Evolutionary conservation across 1,139 yeast genomes (phyloP).

Genomic region (Kodamaea ohmeri): DNA sequence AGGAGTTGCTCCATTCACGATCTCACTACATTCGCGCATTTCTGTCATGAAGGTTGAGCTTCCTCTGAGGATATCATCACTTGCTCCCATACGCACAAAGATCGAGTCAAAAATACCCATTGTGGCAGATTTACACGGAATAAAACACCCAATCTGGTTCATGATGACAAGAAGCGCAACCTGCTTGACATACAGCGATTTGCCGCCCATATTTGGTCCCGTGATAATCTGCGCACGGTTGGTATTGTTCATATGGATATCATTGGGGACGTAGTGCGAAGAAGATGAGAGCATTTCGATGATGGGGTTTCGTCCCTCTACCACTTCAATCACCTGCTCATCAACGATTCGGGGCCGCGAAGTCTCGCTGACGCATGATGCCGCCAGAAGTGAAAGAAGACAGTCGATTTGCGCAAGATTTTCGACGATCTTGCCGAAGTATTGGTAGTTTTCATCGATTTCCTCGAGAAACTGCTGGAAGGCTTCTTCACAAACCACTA

Average conservation of each 20-base stretch:
- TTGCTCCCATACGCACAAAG: constrained; percentile 66
- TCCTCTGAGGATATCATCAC: constrained; percentile 64
- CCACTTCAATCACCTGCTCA: constrained; percentile 49
- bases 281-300: constrained; percentile 51
- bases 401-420: constrained; percentile 69
- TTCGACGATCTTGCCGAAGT: constrained; percentile 48
- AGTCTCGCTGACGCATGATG: constrained; percentile 46
- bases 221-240: constrained; percentile 58
- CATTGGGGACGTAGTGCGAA: constrained; percentile 65
- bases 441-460: constrained; percentile 47
- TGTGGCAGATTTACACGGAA: constrained; percentile 41
- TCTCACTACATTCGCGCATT: constrained; percentile 61
- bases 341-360: constrained; percentile 56
- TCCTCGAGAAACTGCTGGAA: constrained; percentile 51
- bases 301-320: constrained; percentile 75
- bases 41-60: constrained; percentile 79
- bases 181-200: constrained; percentile 66
- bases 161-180: constrained; percentile 56
- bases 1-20: constrained; percentile 43
- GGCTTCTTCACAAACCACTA: constrained; percentile 53
- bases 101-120: constrained; percentile 62
- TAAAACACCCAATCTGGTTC: constrained; percentile 50
- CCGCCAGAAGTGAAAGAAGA: constrained; percentile 65
- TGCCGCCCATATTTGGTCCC: constrained; percentile 80
- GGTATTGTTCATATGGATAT: constrained; percentile 49